A percentile compares a stretch with the other conserved stretches of the same genome.
These are phyloP conservation scores for Orychophragmus violaceus DNA, from an alignment of 345 rosid genomes.

Conservation along the genomic window DNA sequence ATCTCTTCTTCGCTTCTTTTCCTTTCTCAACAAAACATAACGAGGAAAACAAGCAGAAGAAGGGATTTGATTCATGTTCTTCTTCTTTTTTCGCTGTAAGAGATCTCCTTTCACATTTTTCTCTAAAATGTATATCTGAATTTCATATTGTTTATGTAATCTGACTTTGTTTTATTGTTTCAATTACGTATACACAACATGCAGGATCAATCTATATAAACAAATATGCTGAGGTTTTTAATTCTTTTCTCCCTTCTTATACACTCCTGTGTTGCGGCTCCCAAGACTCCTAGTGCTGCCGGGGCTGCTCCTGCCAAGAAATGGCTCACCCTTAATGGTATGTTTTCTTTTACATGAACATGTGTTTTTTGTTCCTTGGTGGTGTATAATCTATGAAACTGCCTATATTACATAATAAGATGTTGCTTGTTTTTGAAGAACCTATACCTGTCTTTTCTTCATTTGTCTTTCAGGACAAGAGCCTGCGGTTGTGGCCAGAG, in stretches of 20 bases:
- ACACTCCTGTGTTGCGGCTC: constrained; percentile 37
- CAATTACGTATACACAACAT: constrained; percentile 11
- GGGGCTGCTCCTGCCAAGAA: constrained; percentile 27
- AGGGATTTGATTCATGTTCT: constrained; percentile 16
- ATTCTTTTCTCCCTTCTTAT: constrained; percentile 39
- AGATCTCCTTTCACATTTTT: background rate
- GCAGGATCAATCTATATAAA: constrained; percentile 8
- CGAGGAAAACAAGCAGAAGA: constrained; percentile 20
- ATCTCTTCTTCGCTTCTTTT: constrained; percentile 10
- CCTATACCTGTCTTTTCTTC: background rate
- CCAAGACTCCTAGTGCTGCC: background rate
- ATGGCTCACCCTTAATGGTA: constrained; percentile 44
- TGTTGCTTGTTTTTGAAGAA: background rate
- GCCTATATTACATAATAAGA: background rate
- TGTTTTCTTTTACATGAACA: background rate
- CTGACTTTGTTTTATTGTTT: background rate
- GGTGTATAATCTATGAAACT: background rate
- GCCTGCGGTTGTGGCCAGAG: constrained; percentile 69
- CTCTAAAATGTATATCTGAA: background rate
- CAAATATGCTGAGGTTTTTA: constrained; percentile 47
- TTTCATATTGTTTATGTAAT: background rate
- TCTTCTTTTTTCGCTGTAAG: constrained; percentile 4
- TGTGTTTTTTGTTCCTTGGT: background rate
- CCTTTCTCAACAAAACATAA: background rate
- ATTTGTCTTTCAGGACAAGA: constrained; percentile 39